Evolutionary conservation across 805 yeast genomes (phyloP), one percentile per base, ranked within the genome.

Genomic region (Ogataea zsoltii): DNA sequence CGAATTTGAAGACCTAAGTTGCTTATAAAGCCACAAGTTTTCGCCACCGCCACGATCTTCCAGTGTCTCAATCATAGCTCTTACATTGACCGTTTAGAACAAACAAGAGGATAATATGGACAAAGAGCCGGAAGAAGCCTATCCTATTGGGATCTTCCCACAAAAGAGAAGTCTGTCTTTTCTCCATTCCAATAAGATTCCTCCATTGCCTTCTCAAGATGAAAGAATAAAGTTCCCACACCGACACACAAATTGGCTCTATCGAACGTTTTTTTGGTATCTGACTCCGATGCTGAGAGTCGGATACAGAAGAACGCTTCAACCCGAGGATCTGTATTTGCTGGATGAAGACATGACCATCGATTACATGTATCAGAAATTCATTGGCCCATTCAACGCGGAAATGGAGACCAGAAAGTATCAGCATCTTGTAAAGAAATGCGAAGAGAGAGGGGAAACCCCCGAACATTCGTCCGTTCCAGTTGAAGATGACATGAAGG

Each of bases 301-400:
- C 7, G 94, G 95, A 6, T 86, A 86, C 62, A 83, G 80, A 61
- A 72, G 94, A 57, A 84, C 91, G 0, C 65, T 87, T 36, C 77
- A 76, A 34, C 80, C 85, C 2, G 74, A 77, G 38, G 94, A 87
- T 63, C 60, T 85, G 52, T 85, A 60, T 52, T 58, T 57, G 23
- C 61, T 79, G 49, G 75, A 74, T 16, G 69, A 70, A 1, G 66
- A 67, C 29, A 65, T 71, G 64, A 58, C 68, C 12, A 67, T 76
- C 31, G 77, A 77, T 23, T 54, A 53, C n/a, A 59, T 77, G 46
- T 69, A 70, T 44, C 53, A 43, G 1, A 55, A 48, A 23, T 80
- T 80, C 44, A 62, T 61, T 33, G 39, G 44, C 6, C 50, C 66
- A 41, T 59, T 77, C 49, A 58, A 63, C 3, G 51, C 44, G 2